Conservation (phyloP, 257 asterid species). For the Solanum bukasovii region DNA sequence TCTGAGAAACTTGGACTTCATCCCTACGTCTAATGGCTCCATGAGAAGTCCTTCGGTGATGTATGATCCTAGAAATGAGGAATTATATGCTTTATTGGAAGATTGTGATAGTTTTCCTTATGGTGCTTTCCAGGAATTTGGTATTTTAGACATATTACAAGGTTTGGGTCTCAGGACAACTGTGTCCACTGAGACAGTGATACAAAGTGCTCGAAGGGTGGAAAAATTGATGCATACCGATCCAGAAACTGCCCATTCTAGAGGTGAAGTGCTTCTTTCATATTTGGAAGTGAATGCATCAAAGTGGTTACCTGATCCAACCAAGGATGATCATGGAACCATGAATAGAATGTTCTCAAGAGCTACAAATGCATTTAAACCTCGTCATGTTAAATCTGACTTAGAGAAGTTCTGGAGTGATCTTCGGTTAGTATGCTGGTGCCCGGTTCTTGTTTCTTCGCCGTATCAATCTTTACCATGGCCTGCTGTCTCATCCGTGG, state of each 20-base stretch:
- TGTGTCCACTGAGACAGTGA: constrained; percentile 66
- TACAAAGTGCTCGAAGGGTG: constrained; percentile 76
- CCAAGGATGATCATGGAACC: constrained; percentile 40
- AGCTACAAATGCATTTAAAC: constrained; percentile 62
- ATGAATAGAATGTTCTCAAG: constrained; percentile 56
- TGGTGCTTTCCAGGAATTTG: constrained; percentile 52
- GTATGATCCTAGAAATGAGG: constrained; percentile 92
- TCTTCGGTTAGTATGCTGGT: constrained; percentile 82
- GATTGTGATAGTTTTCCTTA: constrained; percentile 76
- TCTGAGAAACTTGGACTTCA: constrained; percentile 55
- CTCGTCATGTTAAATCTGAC: constrained; percentile 57
- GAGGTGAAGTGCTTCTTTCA: constrained; percentile 82
- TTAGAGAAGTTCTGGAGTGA: constrained; percentile 88
- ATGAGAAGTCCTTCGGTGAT: constrained; percentile 48
- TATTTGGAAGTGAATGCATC: constrained; percentile 82
- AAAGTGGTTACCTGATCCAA: constrained; percentile 64
- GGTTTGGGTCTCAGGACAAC: constrained; percentile 85
- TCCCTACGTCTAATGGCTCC: constrained; percentile 64
- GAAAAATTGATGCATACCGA: constrained; percentile 53
- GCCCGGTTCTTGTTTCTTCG: constrained; percentile 78
- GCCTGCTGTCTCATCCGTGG: constrained; percentile 78
- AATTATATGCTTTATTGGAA: constrained; percentile 71
- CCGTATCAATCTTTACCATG: constrained; percentile 75
- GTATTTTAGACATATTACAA: constrained; percentile 70
- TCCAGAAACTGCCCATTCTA: constrained; percentile 55